These are phyloP conservation scores for Pinus taeda DNA, from an alignment of 75 land plant genomes.

Conservation along the genomic window DNA sequence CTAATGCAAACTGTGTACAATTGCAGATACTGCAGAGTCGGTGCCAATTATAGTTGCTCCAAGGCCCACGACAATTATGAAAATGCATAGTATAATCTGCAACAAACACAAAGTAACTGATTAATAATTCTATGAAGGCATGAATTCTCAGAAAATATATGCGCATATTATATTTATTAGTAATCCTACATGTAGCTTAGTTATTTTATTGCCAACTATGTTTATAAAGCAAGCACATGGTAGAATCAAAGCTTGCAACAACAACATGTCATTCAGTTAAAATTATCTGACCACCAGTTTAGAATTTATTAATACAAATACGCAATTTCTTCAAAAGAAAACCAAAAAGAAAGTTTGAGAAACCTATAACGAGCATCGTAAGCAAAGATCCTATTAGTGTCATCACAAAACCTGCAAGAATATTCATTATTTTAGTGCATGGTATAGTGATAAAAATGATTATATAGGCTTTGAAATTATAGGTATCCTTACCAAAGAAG, in stretches of 20 bases:
- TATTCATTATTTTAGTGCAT: background rate
- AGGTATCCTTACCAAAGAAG: slow-evolving; percentile 72
- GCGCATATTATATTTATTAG: too few relatives aligned
- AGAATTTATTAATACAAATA: background rate
- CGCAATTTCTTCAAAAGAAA: background rate
- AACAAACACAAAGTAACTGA: background rate
- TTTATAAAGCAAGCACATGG: slow-evolving; percentile 88
- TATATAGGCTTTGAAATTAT: background rate
- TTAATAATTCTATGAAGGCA: background rate
- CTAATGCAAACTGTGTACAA: slow-evolving; percentile 36
- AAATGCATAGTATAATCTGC: slow-evolving; percentile 38
- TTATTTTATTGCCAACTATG: slow-evolving; percentile 60
- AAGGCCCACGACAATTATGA: slow-evolving; percentile 57
- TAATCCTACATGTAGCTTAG: slow-evolving; percentile 47
- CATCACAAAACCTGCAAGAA: slow-evolving; percentile 62
- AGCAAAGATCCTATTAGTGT: slow-evolving; percentile 91
- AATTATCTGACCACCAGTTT: background rate
- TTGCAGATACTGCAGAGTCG: slow-evolving; percentile 59
- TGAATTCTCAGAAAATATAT: too few relatives aligned
- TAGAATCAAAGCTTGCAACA: slow-evolving; percentile 74
- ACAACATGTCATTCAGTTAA: background rate
- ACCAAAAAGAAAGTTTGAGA: background rate
- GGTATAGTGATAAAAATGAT: background rate
- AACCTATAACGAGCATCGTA: slow-evolving; percentile 84
- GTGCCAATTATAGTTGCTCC: slow-evolving; percentile 57